These are phyloP conservation scores for Macrolepiota albuminosa DNA, from an alignment of 768 basidiomycete genomes.

Conservation along the genomic window DNA sequence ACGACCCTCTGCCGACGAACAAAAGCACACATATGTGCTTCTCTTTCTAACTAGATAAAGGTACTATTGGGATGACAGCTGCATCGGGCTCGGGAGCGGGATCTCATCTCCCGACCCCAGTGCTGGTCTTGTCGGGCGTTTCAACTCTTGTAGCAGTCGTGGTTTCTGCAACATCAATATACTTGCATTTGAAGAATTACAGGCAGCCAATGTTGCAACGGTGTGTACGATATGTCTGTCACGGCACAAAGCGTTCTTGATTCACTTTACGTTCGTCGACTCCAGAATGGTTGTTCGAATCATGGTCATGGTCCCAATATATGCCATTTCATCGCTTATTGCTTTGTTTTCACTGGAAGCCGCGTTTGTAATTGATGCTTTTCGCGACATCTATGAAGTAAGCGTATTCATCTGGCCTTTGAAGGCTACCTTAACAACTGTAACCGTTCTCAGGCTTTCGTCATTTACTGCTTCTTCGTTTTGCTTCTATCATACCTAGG, in stretches of 20 bases:
- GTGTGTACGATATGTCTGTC: slow-evolving; percentile 30
- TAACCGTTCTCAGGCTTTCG: slow-evolving; percentile 62
- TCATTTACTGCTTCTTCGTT: slow-evolving; percentile 90
- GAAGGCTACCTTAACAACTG: neutral
- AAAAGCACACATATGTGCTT: neutral
- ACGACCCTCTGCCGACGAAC: neutral
- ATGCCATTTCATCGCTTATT: slow-evolving; percentile 86
- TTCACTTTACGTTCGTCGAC: neutral
- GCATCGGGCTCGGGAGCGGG: slow-evolving; percentile 43
- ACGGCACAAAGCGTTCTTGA: neutral
- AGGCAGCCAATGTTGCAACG: slow-evolving; percentile 76
- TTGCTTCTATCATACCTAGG: slow-evolving; percentile 82
- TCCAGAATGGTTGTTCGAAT: slow-evolving; percentile 87
- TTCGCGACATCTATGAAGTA: slow-evolving; percentile 96
- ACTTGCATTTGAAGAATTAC: slow-evolving; percentile 82
- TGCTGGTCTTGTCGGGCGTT: slow-evolving; percentile 60
- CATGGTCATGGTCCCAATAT: slow-evolving; percentile 95
- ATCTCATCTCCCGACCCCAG: slow-evolving; percentile 48
- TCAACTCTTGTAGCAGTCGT: slow-evolving; percentile 66
- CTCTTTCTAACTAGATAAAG: neutral
- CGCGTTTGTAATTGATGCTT: slow-evolving; percentile 92
- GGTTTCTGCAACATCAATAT: slow-evolving; percentile 71
- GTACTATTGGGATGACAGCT: slow-evolving; percentile 8
- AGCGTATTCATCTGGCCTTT: slow-evolving; percentile 14
- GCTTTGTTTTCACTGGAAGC: slow-evolving; percentile 92